phyloP scores from a whole-genome alignment of 257 asterid genomes.

The Nicotiana paniculata region DNA sequence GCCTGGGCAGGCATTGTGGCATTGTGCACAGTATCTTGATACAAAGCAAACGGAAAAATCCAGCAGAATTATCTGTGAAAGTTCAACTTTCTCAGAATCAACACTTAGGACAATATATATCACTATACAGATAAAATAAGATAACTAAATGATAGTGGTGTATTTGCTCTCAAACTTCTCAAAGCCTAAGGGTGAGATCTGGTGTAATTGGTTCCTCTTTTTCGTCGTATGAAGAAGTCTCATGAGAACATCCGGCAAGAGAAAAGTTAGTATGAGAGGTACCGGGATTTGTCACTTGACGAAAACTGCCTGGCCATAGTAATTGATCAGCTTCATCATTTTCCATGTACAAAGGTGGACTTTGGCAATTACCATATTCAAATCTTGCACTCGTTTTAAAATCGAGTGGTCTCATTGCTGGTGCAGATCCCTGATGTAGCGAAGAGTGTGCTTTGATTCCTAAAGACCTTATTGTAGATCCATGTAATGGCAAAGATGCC shows the following conservation, averaged over 20 bases:
- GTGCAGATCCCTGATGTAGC: conserved; percentile 22
- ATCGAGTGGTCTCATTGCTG: conserved; percentile 23
- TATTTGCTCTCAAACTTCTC: conserved; percentile 19
- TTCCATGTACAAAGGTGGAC: conserved; percentile 38
- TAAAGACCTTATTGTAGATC: conserved; percentile 44
- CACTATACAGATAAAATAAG: conserved; percentile 16
- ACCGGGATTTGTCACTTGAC: conserved; percentile 19
- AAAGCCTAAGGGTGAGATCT: conserved; percentile 58
- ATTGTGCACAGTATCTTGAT: background rate
- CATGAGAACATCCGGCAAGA: conserved; percentile 19
- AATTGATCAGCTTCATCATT: conserved; percentile 22
- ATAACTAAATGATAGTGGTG: conserved; percentile 1
- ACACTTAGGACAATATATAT: conserved; percentile 6
- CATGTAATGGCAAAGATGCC: conserved; percentile 43
- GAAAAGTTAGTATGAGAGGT: conserved; percentile 17
- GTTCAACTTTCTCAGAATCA: background rate
- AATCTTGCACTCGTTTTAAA: conserved; percentile 24
- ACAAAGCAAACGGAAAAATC: background rate
- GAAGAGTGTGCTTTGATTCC: conserved; percentile 58
- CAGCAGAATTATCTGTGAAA: background rate
- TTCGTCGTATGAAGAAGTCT: conserved; percentile 7
- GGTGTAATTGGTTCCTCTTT: conserved; percentile 24
- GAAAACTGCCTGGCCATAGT: conserved; percentile 60
- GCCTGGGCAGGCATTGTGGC: background rate
- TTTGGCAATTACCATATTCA: conserved; percentile 19